These are phyloP conservation scores for Dactylella cylindrospora DNA, from an alignment of 2,329 filamentous ascomycete genomes.

Conservation along the genomic window DNA sequence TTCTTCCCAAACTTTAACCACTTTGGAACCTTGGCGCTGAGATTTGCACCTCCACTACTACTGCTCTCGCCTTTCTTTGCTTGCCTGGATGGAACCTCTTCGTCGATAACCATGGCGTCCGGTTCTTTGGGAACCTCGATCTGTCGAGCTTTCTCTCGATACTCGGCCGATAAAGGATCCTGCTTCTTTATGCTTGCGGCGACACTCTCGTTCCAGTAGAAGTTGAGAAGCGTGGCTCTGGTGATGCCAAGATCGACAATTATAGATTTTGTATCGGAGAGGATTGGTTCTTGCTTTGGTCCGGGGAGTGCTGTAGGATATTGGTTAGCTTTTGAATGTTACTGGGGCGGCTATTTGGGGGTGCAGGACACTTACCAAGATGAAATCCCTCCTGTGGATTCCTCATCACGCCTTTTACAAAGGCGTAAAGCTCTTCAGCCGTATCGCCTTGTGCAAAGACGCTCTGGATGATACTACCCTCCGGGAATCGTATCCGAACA, in stretches of 20 bases:
- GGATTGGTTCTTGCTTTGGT: slow-evolving; percentile 36
- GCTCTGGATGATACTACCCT: slow-evolving; percentile 75
- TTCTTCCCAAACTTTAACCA: slow-evolving; percentile 44
- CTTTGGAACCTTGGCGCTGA: slow-evolving; percentile 31
- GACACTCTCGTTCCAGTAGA: slow-evolving; percentile 39
- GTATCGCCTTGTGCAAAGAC: slow-evolving; percentile 69
- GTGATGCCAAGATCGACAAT: slow-evolving; percentile 38
- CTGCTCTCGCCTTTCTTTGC: slow-evolving; percentile 18
- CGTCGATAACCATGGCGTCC: slow-evolving; percentile 21
- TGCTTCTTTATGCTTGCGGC: slow-evolving; percentile 27
- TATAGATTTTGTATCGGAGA: slow-evolving; percentile 13
- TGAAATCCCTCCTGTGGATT: slow-evolving; percentile 67
- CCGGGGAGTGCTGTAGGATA: slow-evolving; percentile 25
- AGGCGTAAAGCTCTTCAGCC: slow-evolving; percentile 70
- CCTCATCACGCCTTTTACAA: slow-evolving; percentile 71
- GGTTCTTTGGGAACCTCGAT: slow-evolving; percentile 40
- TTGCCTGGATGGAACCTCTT: slow-evolving; percentile 22
- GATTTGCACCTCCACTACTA: slow-evolving; percentile 12
- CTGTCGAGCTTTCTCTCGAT: slow-evolving; percentile 36
- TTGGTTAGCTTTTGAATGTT: neutral
- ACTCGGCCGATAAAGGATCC: slow-evolving; percentile 33
- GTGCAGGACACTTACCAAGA: slow-evolving; percentile 63
- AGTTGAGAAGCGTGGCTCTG: slow-evolving; percentile 32
- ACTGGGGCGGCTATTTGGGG: too few relatives aligned
- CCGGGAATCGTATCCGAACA: slow-evolving; percentile 82